Conservation (phyloP, 2,329 filamentous ascomycete genomes). For the Knufia petricola region DNA sequence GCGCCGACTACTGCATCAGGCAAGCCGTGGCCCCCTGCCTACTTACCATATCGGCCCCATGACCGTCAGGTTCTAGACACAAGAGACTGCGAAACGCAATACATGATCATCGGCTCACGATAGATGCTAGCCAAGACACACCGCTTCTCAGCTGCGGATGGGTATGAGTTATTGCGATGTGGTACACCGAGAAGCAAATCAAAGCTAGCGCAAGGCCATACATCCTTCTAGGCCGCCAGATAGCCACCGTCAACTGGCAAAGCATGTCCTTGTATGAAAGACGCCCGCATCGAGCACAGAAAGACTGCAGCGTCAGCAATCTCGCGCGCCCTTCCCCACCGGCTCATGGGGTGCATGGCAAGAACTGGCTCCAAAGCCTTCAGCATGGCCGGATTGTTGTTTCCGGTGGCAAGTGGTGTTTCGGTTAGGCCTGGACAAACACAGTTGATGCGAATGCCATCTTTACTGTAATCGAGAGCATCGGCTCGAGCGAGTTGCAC, state of each 20-base stretch:
- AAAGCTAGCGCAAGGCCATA: background rate
- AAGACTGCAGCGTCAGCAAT: slow-evolving; percentile 43
- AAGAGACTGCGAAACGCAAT: no score
- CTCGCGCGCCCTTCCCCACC: slow-evolving; percentile 43
- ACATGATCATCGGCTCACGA: no score
- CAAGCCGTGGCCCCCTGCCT: background rate
- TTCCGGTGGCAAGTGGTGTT: slow-evolving; percentile 38
- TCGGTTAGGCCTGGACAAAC: slow-evolving; percentile 37
- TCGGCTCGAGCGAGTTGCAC: slow-evolving; percentile 36
- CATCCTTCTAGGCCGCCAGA: slow-evolving; percentile 25
- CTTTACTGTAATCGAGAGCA: slow-evolving; percentile 26
- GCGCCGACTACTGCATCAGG: background rate
- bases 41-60: background rate
- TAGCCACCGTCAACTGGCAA: slow-evolving; percentile 46
- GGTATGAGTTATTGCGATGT: no score
- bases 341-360: slow-evolving; percentile 41
- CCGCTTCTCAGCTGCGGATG: no score
- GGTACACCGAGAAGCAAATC: no score
- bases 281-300: slow-evolving; percentile 40
- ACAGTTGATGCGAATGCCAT: slow-evolving; percentile 31
- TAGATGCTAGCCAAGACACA: no score
- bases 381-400: slow-evolving; percentile 26
- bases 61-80: background rate
- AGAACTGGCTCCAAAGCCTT: slow-evolving; percentile 34
- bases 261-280: slow-evolving; percentile 45